phyloP scores from a whole-genome alignment of 1,284 basidiomycete genomes.

The Veloboletus limbatus region DNA sequence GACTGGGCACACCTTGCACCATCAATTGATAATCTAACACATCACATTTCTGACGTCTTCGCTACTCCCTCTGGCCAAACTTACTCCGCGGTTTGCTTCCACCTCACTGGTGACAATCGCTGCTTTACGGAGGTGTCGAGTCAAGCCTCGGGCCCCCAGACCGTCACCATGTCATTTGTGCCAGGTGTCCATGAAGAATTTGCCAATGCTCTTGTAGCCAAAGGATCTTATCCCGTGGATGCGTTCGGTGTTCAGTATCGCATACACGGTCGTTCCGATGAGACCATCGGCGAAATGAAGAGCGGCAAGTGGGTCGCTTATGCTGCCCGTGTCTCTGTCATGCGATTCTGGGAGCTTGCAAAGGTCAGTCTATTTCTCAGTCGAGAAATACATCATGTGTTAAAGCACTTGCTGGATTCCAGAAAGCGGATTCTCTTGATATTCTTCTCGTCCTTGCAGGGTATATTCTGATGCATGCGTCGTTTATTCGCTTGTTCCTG shows the following conservation, averaged over 20 bases:
- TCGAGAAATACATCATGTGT: not conserved
- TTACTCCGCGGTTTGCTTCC: conserved; percentile 39
- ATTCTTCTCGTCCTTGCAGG: conserved; percentile 95
- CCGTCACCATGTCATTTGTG: conserved; percentile 59
- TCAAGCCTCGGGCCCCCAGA: conserved; percentile 39
- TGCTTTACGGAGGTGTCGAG: conserved; percentile 44
- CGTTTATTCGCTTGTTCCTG: conserved; percentile 88
- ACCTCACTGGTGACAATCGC: conserved; percentile 19
- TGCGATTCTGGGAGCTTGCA: conserved; percentile 85
- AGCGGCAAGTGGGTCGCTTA: conserved; percentile 86
- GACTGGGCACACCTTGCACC: conserved; percentile 33
- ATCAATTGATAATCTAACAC: conserved; percentile 48
- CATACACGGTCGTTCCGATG: conserved; percentile 40
- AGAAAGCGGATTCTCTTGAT: conserved; percentile 94
- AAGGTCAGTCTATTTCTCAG: conserved; percentile 49
- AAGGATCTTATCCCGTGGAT: conserved; percentile 37
- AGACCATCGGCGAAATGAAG: conserved; percentile 63
- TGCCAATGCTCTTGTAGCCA: conserved; percentile 42
- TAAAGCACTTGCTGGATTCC: conserved; percentile 14
- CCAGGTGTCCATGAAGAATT: conserved; percentile 52
- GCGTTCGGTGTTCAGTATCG: conserved; percentile 42
- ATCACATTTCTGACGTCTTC: conserved; percentile 45
- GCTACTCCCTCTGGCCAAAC: conserved; percentile 39
- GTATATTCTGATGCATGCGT: conserved; percentile 94
- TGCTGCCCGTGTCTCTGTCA: conserved; percentile 73